Evolutionary conservation across 345 rosid species (phyloP), one percentile per base, ranked within the genome.

Genomic region (Hibiscus tridactylites): DNA sequence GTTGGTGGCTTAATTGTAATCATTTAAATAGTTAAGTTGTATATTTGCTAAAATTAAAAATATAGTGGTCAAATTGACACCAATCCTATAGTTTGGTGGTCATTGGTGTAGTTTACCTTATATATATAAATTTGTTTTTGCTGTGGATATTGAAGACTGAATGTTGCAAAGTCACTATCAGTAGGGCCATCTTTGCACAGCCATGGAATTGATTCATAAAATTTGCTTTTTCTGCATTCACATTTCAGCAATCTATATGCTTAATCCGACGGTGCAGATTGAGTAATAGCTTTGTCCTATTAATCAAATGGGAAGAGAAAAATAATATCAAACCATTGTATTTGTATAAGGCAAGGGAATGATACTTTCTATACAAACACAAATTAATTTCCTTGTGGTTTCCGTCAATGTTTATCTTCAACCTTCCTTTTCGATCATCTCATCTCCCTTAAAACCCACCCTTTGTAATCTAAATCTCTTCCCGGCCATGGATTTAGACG

Each of bases 401-500:
- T 49, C 53, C 53, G 53, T 49, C 46, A 10, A 39, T 39, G 61
- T 58, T 58, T 58, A 58, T 58, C 61, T 26, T 58, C 72, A 76
- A 60, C 28, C 76, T 33, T 15, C 35, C 15, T 19, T 47, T 60
- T 19, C 53, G 24, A 47, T 57, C 68, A 21, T 21, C 24, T 21
- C 24, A 7, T 19, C 63, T 56, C 13, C 13, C 58, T 53, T 16
- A 61, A 63, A 28, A 7, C 16, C 66, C 44, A 15, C 77, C 5
- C 24, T 61, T 67, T 71, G 10, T 52, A 56, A 68, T 64, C 79
- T 26, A 58, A 71, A 49, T 71, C 75, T 31, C 6, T 63, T 10
- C 61, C 63, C 73, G 26, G 53, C 68, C 69, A 81, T 85, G 91
- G 79, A 78, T 24, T 71, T 66, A 21, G 82, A 75, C 57, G 31